These are phyloP conservation scores for Camelina neglecta DNA, from an alignment of 345 rosid genomes.

Conservation along the genomic window DNA sequence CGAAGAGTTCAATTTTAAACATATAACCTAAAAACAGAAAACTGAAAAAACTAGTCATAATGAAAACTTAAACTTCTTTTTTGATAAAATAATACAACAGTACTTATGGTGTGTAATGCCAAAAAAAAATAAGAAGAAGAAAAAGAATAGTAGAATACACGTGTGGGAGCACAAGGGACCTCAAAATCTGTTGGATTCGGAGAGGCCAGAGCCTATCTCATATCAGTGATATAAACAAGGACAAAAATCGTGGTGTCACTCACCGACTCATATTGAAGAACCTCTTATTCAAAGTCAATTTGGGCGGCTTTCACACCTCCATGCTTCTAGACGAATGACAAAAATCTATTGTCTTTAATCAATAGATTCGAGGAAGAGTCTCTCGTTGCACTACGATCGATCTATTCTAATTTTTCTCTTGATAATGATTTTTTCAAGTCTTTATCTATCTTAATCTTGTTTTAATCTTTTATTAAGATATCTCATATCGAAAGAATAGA, in stretches of 20 bases:
- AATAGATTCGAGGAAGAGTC: not conserved
- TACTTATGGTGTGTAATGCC: not conserved
- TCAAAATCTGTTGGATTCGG: conserved; percentile 15
- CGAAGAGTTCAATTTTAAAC: not conserved
- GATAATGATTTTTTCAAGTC: not conserved
- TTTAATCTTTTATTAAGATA: too few relatives aligned
- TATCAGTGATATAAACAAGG: not conserved
- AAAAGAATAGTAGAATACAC: conserved; percentile 4
- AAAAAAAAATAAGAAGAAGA: not conserved
- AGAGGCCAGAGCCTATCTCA: not conserved
- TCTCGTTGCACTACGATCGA: not conserved
- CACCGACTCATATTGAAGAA: not conserved
- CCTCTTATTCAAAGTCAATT: conserved; percentile 34
- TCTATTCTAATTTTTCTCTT: not conserved
- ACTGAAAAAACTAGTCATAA: too few relatives aligned
- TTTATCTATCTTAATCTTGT: not conserved
- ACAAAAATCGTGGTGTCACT: conserved; percentile 29
- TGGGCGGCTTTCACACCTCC: conserved; percentile 40
- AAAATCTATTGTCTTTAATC: not conserved
- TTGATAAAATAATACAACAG: too few relatives aligned
- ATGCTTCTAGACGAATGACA: conserved; percentile 25
- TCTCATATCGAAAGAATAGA: too few relatives aligned
- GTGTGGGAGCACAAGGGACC: conserved; percentile 29
- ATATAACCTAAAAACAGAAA: too few relatives aligned
- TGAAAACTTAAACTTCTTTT: too few relatives aligned